Evolutionary conservation across 208 protist genomes (phyloP), one percentile per base, ranked within the genome.

Genomic region (Crithidia fasciculata): DNA sequence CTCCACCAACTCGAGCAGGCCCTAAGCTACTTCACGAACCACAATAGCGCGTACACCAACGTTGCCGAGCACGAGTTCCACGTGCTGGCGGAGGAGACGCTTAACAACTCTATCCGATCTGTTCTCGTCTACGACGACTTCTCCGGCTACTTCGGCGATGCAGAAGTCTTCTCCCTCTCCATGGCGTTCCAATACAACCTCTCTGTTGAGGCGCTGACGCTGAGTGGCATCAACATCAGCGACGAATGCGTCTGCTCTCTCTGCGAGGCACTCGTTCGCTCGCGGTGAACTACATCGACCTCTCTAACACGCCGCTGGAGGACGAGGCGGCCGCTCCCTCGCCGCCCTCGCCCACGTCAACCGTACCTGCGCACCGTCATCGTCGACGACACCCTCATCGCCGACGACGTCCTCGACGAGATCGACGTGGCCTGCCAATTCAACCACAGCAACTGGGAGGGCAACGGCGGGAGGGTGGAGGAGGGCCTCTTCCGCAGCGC

Each of bases 381-480:
- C 16, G 82, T 97, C 19, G 88, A 91, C 55, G 92, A 93, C 59
- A 97, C 92, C 3, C 82, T 97, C 28, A 94, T 97, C 68, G 79
- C 90, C 0, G 92, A 93, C 43, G 87, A 93, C 53, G 81, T 97
- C 18, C 72, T 94, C 15, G 92, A 97, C 63, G 92, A 97, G 72
- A 97, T 97, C 67, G 92, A 97, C 70, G 83, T 95, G 40, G 90
- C 89, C 19, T 97, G 92, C 55, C 89, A 95, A 75, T 95, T 92
- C 52, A 97, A 97, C 67, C 89, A 97, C 68, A 97, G 88, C 75
- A 93, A 92, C 66, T 94, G 86, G 72, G 92, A 97, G 64, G 85
- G 70, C 19, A 94, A 90, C 39, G 69, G 57, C 36, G 72, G 79
- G 41, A n/a, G 28, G 15, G 64, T 91, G 5, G 91, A 96, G 41